Conservation (phyloP, 306 rosid genomes). For the Pyrus pyrifolia region DNA sequence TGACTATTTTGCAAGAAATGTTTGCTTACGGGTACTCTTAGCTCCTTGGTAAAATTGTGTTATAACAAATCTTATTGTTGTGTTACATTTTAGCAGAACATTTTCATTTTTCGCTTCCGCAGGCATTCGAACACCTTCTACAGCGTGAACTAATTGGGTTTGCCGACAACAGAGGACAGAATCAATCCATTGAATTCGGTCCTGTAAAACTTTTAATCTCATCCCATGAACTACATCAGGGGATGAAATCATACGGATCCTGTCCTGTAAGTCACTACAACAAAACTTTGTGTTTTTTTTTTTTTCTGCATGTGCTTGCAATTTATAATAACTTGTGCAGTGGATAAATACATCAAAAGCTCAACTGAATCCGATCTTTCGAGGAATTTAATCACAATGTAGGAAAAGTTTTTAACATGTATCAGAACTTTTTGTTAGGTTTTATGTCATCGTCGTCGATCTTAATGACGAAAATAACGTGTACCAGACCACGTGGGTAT, state of each 20-base stretch:
- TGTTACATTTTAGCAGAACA: background rate
- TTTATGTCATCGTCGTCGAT: background rate
- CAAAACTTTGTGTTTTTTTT: background rate
- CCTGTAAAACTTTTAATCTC: conserved; percentile 72
- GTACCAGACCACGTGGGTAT: background rate
- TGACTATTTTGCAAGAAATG: conserved; percentile 52
- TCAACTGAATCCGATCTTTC: background rate
- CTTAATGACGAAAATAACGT: background rate
- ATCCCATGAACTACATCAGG: conserved; percentile 53
- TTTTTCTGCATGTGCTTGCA: background rate
- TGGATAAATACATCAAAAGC: background rate
- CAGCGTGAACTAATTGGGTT: conserved; percentile 64
- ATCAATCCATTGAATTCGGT: conserved; percentile 60
- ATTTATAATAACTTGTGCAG: background rate
- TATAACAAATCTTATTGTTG: conserved; percentile 1
- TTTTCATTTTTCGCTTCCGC: conserved; percentile 18
- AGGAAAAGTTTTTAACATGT: background rate
- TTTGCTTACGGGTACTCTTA: conserved; percentile 68
- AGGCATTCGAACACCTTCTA: conserved; percentile 93
- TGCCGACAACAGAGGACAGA: conserved; percentile 64
- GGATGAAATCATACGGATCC: conserved; percentile 50
- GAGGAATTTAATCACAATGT: background rate
- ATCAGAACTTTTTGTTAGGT: background rate
- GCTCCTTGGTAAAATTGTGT: conserved; percentile 10
- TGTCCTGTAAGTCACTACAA: conserved; percentile 67